A percentile compares a stretch with the other conserved stretches of the same genome.
Conservation (phyloP, 179 eudicot species). For the Spergularia azorica region DNA sequence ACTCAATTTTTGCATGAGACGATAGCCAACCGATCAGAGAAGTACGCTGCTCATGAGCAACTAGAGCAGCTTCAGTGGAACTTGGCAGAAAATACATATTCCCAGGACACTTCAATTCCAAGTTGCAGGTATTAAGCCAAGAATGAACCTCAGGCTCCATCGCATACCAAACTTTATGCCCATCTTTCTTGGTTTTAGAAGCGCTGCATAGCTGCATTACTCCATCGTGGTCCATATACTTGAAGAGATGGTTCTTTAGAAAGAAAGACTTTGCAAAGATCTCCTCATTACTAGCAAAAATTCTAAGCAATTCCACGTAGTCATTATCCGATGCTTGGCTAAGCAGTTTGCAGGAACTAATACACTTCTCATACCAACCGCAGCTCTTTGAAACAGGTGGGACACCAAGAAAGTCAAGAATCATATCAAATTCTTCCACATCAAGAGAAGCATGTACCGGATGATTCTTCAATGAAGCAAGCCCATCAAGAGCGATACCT, state of each 20-base stretch:
- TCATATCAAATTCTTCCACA: constrained; percentile 2
- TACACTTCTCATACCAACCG: constrained; percentile 29
- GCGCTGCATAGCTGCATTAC: constrained; percentile 4
- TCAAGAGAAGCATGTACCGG: constrained; percentile 32
- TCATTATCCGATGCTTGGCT: constrained; percentile 18
- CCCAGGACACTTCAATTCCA: constrained; percentile 22
- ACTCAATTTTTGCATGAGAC: constrained; percentile 4
- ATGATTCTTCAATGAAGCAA: constrained; percentile 9
- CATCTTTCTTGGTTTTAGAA: constrained; percentile 19
- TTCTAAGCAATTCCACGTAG: constrained; percentile 26
- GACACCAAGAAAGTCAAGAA: constrained; percentile 34
- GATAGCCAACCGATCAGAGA: constrained; percentile 21
- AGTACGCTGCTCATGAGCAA: constrained; percentile 7
- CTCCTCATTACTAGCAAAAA: constrained; percentile 22
- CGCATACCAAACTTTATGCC: constrained; percentile 9
- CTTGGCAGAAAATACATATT: constrained; percentile 22
- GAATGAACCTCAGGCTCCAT: constrained; percentile 27
- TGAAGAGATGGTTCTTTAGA: constrained; percentile 19
- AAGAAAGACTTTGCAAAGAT: constrained; percentile 15
- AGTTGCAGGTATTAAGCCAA: constrained; percentile 35
- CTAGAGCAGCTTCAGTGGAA: constrained; percentile 17
- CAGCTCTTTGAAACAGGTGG: constrained; percentile 11
- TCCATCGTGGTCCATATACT: constrained; percentile 12
- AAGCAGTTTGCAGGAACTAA: constrained; percentile 18
- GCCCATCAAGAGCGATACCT: constrained; percentile 6